phyloP scores from a whole-genome alignment of 2,329 filamentous ascomycete genomes.

The Apiospora pterosperma region DNA sequence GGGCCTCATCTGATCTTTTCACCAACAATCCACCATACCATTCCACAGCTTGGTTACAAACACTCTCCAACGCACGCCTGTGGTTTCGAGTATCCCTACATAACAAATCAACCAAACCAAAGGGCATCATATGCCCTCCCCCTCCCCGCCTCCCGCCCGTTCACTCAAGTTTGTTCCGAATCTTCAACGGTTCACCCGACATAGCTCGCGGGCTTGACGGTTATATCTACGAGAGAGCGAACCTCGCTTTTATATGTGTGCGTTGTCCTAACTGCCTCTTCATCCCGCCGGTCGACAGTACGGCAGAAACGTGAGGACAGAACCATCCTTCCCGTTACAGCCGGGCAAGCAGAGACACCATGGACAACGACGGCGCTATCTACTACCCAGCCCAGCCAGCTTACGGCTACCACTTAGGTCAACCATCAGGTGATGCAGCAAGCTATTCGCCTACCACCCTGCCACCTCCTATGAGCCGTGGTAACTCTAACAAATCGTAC shows the following conservation, averaged over 20 bases:
- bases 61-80: neutral
- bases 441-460: neutral
- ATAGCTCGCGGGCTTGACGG: neutral
- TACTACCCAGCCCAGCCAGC: neutral
- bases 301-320: neutral
- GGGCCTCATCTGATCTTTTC: neutral
- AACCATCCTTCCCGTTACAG: neutral
- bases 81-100: neutral
- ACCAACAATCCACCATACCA: neutral
- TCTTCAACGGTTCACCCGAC: neutral
- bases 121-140: neutral
- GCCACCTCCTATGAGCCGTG: neutral
- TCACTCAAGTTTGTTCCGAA: neutral
- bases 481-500: neutral
- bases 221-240: neutral
- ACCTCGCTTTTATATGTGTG: neutral
- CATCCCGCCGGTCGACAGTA: neutral
- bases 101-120: neutral
- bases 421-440: neutral
- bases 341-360: neutral
- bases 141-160: too few relatives aligned
- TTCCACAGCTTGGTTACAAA: neutral
- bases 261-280: neutral
- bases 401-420: neutral
- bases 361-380: neutral